Evolutionary conservation across 805 yeast genomes (phyloP), one percentile per base, ranked within the genome.

Genomic region (Hanseniaspora jakobsenii): DNA sequence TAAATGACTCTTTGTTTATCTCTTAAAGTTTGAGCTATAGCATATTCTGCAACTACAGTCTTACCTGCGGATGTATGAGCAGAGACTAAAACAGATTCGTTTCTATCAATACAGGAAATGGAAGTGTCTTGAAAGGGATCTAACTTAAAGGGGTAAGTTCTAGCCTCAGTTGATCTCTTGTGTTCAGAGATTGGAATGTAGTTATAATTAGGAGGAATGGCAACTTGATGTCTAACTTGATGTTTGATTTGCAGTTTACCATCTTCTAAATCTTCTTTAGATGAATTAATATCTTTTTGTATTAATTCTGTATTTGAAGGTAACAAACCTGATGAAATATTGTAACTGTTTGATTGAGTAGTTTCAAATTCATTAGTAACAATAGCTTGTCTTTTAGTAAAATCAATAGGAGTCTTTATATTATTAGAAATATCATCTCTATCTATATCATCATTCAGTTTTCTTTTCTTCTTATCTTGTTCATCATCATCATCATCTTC

Each of bases 51-150:
- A 32, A 87, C 96, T 37, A 87, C 96, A 0, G 96, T 87, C 58
- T 87, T 87, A 66, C 96, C 96, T 9, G 96, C 96, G 40, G 95
- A 86, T 0, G 96, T 87, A 56, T 86, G 97, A 8, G 99, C 99
- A 27, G 96, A 86, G 4, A 91, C 98, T 53, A 91, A 69, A 19
- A 91, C 99, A 1, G 94, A 81, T 64, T 89, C 97, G 53, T 78
- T 75, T 58, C 97, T 72, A 61, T 91, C 97, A 51, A 91, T 91
- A 65, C 97, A 89, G 9, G 95, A 86, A 50, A 91, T 80, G 13
- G 97, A 82, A 16, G 95, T 87, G 53, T 91, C 95, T 66, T 91
- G 99, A 70, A 91, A 91, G 24, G 98, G 96, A 71, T 91, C 99
- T 52, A 91, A 70, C 0, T 77, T 75, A 63, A 91, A 91, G 0